Percentiles rank a stretch among this genome's conserved stretches.
These are phyloP conservation scores for Clitoria ternatea DNA, from an alignment of 306 rosid species.

Conservation along the genomic window DNA sequence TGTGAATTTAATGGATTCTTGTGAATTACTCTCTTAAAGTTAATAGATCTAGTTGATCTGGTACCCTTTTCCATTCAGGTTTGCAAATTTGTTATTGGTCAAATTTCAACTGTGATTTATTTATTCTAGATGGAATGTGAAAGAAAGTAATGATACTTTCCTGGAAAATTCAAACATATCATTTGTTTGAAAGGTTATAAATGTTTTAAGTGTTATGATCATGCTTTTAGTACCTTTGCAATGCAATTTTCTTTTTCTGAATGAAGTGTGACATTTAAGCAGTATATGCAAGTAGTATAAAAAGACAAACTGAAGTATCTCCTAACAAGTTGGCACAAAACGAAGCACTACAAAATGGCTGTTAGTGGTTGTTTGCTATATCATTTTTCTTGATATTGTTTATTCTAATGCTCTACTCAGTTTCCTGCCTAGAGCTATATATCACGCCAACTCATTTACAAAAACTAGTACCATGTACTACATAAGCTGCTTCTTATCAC, in stretches of 20 bases:
- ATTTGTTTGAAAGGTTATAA: background rate
- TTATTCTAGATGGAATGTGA: background rate
- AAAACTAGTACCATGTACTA: no score
- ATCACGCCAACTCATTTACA: background rate
- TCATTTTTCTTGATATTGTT: background rate
- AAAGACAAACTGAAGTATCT: conserved; percentile 59
- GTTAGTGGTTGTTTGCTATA: conserved; percentile 34
- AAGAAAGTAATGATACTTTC: background rate
- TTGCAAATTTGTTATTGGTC: background rate
- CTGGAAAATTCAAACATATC: background rate
- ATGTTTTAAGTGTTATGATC: background rate
- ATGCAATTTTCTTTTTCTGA: background rate
- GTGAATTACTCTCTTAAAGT: no score
- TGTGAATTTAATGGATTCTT: no score
- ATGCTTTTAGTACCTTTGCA: background rate
- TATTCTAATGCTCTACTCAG: background rate
- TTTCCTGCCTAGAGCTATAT: background rate
- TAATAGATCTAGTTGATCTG: no score
- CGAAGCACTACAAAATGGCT: conserved; percentile 58
- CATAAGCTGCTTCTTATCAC: background rate
- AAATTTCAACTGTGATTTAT: background rate
- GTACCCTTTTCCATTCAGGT: no score
- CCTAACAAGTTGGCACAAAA: conserved; percentile 43
- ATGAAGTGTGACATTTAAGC: conserved; percentile 61
- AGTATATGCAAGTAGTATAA: conserved; percentile 63